phyloP scores from a whole-genome alignment of 208 protist genomes.

The Acanthamoeba castellanii region DNA sequence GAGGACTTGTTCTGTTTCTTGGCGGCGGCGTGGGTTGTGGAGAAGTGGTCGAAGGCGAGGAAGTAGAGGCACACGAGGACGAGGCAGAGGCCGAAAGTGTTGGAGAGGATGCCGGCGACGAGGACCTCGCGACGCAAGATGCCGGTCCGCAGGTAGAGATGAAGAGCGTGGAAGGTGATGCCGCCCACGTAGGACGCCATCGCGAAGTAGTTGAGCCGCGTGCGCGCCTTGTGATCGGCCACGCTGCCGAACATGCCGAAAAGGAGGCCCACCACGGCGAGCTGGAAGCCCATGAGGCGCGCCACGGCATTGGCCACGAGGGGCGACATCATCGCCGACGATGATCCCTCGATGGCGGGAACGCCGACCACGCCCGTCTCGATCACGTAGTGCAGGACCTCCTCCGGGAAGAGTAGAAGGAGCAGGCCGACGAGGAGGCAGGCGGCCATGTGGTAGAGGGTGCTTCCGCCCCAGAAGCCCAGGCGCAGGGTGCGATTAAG shows the following conservation, averaged over 20 bases:
- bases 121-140: not conserved
- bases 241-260: conserved; percentile 47
- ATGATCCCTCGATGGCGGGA: not conserved
- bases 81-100: not conserved
- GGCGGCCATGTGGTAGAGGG: conserved; percentile 46
- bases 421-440: conserved; percentile 14
- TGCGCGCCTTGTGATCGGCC: conserved; percentile 19
- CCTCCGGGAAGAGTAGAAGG: conserved; percentile 6
- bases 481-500: not conserved
- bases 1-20: not conserved
- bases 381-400: not conserved
- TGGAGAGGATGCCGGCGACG: not conserved
- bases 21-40: too few relatives aligned
- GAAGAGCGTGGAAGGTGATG: not conserved
- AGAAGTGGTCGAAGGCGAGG: not conserved
- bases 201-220: not conserved
- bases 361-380: not conserved
- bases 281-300: not conserved
- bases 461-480: conserved; percentile 12
- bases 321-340: not conserved
- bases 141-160: not conserved
- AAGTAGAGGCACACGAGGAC: not conserved
- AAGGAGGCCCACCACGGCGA: not conserved
- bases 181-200: not conserved
- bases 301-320: not conserved